These are phyloP conservation scores for Alternaria viburni DNA, from an alignment of 2,329 filamentous ascomycete species.

Conservation along the genomic window DNA sequence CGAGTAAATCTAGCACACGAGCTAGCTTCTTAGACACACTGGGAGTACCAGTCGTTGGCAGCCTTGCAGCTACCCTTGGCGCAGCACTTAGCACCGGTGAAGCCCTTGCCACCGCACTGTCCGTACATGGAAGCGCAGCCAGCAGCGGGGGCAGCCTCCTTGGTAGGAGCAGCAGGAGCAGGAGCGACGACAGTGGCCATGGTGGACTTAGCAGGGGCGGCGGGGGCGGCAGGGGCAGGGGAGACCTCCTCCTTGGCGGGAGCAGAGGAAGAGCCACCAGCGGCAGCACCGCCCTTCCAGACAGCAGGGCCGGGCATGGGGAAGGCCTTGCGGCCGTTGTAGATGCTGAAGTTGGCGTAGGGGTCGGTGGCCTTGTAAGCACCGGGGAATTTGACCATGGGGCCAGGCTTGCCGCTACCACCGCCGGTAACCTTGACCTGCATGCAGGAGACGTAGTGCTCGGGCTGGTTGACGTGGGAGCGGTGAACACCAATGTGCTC, in stretches of 20 bases:
- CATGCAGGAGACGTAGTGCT: slow-evolving; percentile 53
- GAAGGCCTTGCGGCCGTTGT: slow-evolving; percentile 26
- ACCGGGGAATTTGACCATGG: slow-evolving; percentile 45
- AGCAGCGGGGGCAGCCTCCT: neutral
- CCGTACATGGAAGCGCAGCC: slow-evolving; percentile 15
- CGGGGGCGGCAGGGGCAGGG: slow-evolving; percentile 5
- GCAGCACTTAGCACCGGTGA: slow-evolving; percentile 22
- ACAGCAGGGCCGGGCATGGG: slow-evolving; percentile 22
- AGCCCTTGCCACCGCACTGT: slow-evolving; percentile 25
- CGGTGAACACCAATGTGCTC: slow-evolving; percentile 51
- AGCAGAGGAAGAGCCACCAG: slow-evolving; percentile 4
- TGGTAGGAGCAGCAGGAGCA: neutral
- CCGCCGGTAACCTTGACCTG: slow-evolving; percentile 51
- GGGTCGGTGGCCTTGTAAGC: slow-evolving; percentile 34
- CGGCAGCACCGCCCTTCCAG: slow-evolving; percentile 17
- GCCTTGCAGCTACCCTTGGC: slow-evolving; percentile 21
- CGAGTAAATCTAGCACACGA: neutral
- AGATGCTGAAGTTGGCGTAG: slow-evolving; percentile 37
- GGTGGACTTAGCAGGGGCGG: neutral
- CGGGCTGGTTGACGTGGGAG: slow-evolving; percentile 40
- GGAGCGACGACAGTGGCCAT: slow-evolving; percentile 1
- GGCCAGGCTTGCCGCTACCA: slow-evolving; percentile 41
- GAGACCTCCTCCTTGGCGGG: slow-evolving; percentile 14
- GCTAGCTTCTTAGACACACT: slow-evolving; percentile 14
- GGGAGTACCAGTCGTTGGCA: slow-evolving; percentile 25